phyloP scores from a whole-genome alignment of 805 yeast species.

The Metschnikowia arizonensis region DNA sequence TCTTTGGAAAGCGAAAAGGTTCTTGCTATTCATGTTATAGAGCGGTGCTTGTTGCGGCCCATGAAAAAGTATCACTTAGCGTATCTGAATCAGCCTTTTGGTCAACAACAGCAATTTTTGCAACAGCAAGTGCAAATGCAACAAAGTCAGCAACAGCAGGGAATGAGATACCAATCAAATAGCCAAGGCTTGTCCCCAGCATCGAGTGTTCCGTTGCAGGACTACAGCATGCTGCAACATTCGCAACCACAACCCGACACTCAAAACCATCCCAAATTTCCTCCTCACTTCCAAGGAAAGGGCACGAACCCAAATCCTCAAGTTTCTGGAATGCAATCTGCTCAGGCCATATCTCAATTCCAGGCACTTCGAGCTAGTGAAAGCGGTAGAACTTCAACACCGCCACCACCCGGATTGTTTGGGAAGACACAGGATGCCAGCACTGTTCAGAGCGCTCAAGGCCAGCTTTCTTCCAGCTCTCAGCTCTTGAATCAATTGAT shows the following conservation, averaged over 20 bases:
- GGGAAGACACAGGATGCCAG: conserved; percentile 15
- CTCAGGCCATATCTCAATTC: conserved; percentile 20
- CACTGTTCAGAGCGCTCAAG: conserved; percentile 10
- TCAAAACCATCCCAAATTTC: neutral
- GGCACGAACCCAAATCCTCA: neutral
- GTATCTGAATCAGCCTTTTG: conserved; percentile 40
- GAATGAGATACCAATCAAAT: neutral
- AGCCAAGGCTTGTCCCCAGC: conserved; percentile 1
- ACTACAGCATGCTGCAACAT: neutral
- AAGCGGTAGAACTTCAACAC: conserved; percentile 44
- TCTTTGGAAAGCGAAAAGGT: conserved; percentile 35
- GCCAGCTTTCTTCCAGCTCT: conserved; percentile 54
- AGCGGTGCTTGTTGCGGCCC: conserved; percentile 37
- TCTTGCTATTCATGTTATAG: conserved; percentile 39
- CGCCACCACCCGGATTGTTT: conserved; percentile 74
- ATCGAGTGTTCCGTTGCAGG: neutral
- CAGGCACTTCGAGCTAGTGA: conserved; percentile 30
- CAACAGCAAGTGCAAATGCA: conserved; percentile 31
- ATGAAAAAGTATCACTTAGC: conserved; percentile 44
- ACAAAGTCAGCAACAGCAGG: conserved; percentile 18
- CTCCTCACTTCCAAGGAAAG: conserved; percentile 6
- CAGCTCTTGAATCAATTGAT: conserved; percentile 81
- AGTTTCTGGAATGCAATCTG: conserved; percentile 7
- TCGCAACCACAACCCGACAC: neutral
- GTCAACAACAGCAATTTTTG: conserved; percentile 25